Conservation (phyloP, 1,284 basidiomycete genomes). For the Malassezia vespertilionis region DNA sequence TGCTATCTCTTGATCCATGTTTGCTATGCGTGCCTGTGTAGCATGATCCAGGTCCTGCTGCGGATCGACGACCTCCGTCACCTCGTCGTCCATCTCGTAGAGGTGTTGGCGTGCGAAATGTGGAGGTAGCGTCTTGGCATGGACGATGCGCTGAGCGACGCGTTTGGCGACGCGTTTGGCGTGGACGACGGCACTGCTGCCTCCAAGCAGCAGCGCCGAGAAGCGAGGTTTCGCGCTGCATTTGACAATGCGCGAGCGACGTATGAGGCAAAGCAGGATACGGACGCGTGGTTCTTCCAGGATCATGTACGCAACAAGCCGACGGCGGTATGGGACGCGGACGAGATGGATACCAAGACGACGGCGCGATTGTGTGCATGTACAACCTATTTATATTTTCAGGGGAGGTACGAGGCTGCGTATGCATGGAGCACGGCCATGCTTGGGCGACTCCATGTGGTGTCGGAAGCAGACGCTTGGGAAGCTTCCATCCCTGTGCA, state of each 20-base stretch:
- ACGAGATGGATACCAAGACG: conserved; percentile 3
- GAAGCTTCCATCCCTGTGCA: background rate
- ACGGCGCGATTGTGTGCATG: conserved; percentile 1
- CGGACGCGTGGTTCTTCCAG: conserved; percentile 13
- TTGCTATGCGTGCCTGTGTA: background rate
- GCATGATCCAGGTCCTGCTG: conserved; percentile 2
- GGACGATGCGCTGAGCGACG: background rate
- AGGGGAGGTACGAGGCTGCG: background rate
- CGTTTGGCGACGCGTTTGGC: background rate
- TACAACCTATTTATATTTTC: conserved; percentile 3
- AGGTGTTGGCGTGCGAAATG: too few relatives aligned
- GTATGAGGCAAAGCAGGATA: conserved; percentile 12
- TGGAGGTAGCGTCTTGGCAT: too few relatives aligned
- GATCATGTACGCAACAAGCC: background rate
- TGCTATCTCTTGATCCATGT: conserved; percentile 7
- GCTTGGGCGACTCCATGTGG: conserved; percentile 4
- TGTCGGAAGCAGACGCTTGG: background rate
- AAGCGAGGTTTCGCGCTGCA: background rate
- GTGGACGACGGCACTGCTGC: background rate
- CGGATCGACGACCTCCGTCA: background rate
- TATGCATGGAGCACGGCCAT: conserved; percentile 5
- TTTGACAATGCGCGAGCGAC: conserved; percentile 6
- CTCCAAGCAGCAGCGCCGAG: background rate
- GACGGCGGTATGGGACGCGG: background rate
- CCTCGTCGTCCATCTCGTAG: background rate